A percentile compares a stretch with the other conserved stretches of the same genome.
Evolutionary conservation across 257 asterid genomes (phyloP).

Genomic region (Thymus quinquecostatus): DNA sequence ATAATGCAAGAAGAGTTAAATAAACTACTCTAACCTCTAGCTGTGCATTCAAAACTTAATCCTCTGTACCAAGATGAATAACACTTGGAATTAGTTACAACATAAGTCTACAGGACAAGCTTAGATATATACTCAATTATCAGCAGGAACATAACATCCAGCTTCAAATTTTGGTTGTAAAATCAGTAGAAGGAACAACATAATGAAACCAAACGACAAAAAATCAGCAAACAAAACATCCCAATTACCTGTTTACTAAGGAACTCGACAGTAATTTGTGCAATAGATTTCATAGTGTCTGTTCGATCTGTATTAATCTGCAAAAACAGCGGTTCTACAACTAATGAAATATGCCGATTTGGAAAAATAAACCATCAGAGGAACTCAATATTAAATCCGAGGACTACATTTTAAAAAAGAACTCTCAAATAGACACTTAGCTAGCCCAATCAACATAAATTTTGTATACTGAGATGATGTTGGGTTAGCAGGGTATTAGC

Average conservation of each 20-base stretch:
- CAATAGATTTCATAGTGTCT: constrained; percentile 73
- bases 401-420: not conserved
- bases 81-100: constrained; percentile 27
- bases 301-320: constrained; percentile 86
- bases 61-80: constrained; percentile 6
- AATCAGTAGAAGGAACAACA: constrained; percentile 12
- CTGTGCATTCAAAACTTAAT: not conserved
- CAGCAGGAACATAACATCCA: constrained; percentile 14
- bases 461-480: not conserved
- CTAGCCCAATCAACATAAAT: not conserved
- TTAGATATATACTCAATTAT: constrained; percentile 10
- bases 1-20: not conserved
- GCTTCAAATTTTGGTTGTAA: constrained; percentile 11
- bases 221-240: constrained; percentile 4
- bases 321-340: constrained; percentile 28
- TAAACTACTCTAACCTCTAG: not conserved
- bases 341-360: constrained; percentile 26
- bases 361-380: constrained; percentile 8
- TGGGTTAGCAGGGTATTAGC: not conserved
- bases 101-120: constrained; percentile 16
- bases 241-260: constrained; percentile 79
- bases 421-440: not conserved
- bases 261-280: constrained; percentile 89
- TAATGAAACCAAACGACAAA: constrained; percentile 25
- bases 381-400: constrained; percentile 3